Evolutionary conservation across 2,329 filamentous ascomycete genomes (phyloP), one percentile per base, ranked within the genome.

Genomic region (Tolypocladium sp.): DNA sequence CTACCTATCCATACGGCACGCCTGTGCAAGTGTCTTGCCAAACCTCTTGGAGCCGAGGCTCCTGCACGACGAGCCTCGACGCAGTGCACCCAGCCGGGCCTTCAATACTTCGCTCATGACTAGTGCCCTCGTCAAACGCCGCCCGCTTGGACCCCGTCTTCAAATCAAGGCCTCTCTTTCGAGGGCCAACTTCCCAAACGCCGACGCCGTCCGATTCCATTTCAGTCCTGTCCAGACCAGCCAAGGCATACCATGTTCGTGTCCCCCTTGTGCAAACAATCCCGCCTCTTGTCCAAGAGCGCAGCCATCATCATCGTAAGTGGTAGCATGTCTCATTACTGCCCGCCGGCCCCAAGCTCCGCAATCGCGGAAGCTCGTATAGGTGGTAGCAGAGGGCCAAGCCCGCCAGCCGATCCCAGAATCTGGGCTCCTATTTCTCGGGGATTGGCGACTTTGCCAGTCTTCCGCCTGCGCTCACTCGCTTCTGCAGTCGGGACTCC

Each of bases 381-480:
- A 71, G 61, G 60, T 71, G 69, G 63, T 74, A 69, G 64, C 72
- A 76, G 58, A 75, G 67, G 63, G 70, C 66, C 61, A 75, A 65
- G 63, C 70, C 69, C 63, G 70, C 69, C 69, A 75, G 64, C 68
- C 73, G 69, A 65, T 73, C 71, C 74, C 70, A 75, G 63, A 74
- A 66, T 67, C 67, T 68, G 58, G 72, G 69, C 70, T 76, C 77
- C 80, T 83, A 83, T 71, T 77, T 80, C 74, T 86, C 83, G 66
- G 82, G 82, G 71, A 86, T 86, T 67, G 83, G 81, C 66, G 81
- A 81, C 73, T 81, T 85, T 61, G 85, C 85, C 69, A 93, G 79
- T 65, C 88, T 81, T 55, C 89, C 89, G 54, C 89, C 89, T 33
- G 87, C 89, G 70, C 89, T 92, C 62, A 90, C 86, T 61, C 90